These are phyloP conservation scores for Globisporangium cederbergense DNA, from an alignment of 352 stramenopile species.

Conservation along the genomic window DNA sequence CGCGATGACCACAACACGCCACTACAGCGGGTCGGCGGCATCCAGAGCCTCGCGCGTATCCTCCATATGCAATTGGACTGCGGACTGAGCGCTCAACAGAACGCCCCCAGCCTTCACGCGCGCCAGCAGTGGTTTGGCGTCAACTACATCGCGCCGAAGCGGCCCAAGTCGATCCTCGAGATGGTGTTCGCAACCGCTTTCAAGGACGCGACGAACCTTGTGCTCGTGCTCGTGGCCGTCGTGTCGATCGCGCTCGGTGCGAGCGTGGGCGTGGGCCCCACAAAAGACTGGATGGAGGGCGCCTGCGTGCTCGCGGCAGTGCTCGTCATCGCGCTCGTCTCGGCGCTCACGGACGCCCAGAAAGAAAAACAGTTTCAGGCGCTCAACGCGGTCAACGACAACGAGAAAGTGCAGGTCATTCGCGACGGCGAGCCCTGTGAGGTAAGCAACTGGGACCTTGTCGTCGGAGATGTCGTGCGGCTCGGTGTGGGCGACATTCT, in stretches of 20 bases:
- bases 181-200: constrained; percentile 56
- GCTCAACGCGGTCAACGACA: constrained; percentile 68
- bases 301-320: constrained; percentile 78
- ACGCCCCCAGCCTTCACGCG: neutral
- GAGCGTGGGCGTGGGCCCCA: neutral
- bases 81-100: neutral
- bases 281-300: constrained; percentile 14
- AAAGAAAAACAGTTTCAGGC: constrained; percentile 71
- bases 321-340: constrained; percentile 86
- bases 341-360: constrained; percentile 22
- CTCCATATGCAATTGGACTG: constrained; percentile 1
- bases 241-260: constrained; percentile 25
- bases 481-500: constrained; percentile 37
- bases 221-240: constrained; percentile 34
- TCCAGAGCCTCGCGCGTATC: constrained; percentile 2
- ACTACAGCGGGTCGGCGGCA: constrained; percentile 3
- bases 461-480: constrained; percentile 42
- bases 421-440: constrained; percentile 27
- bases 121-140: constrained; percentile 22
- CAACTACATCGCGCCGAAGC: constrained; percentile 30
- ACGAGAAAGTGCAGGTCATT: constrained; percentile 44
- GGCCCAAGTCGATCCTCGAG: constrained; percentile 18
- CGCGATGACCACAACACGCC: neutral
- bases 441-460: constrained; percentile 27
- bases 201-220: constrained; percentile 44